A percentile compares a stretch with the other conserved stretches of the same genome.
phyloP scores from a whole-genome alignment of 1,139 yeast genomes.

The Hyphopichia fennica region DNA sequence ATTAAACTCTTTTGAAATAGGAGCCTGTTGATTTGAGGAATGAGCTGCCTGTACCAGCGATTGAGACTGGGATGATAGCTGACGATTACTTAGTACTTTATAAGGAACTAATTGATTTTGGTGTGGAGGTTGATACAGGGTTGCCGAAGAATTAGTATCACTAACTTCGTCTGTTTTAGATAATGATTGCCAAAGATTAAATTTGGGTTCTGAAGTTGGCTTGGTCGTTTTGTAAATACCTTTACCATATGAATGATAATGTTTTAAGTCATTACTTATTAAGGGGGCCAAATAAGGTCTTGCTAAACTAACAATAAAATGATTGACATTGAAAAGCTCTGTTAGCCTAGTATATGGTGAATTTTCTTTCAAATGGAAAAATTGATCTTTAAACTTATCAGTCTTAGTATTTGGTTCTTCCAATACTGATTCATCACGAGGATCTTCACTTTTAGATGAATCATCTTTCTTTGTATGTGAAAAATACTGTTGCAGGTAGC shows the following conservation, averaged over 20 bases:
- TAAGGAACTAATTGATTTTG: background rate
- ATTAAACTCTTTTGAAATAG: background rate
- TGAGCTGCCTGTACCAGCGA: too few species aligned
- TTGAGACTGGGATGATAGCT: background rate
- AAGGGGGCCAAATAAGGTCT: conserved; percentile 92
- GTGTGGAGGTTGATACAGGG: background rate
- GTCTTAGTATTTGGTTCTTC: background rate
- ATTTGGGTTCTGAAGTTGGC: background rate
- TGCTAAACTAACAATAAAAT: conserved; percentile 85
- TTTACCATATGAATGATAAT: conserved; percentile 43
- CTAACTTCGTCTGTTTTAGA: conserved; percentile 3
- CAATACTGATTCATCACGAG: background rate
- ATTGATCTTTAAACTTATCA: conserved; percentile 1
- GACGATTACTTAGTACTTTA: background rate
- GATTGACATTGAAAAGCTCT: conserved; percentile 91
- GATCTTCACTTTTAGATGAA: background rate
- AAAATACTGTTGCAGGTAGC: conserved; percentile 44
- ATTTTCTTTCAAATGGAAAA: conserved; percentile 27
- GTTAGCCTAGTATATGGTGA: conserved; percentile 87
- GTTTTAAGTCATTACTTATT: conserved; percentile 78
- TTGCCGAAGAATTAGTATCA: background rate
- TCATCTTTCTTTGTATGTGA: conserved; percentile 3
- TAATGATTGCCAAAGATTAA: background rate
- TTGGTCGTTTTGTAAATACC: conserved; percentile 20
- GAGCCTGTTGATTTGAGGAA: too few species aligned